A percentile compares a stretch with the other conserved stretches of the same genome.
Evolutionary conservation across 805 yeast genomes (phyloP).

Genomic region (Ogataea degrootiae): DNA sequence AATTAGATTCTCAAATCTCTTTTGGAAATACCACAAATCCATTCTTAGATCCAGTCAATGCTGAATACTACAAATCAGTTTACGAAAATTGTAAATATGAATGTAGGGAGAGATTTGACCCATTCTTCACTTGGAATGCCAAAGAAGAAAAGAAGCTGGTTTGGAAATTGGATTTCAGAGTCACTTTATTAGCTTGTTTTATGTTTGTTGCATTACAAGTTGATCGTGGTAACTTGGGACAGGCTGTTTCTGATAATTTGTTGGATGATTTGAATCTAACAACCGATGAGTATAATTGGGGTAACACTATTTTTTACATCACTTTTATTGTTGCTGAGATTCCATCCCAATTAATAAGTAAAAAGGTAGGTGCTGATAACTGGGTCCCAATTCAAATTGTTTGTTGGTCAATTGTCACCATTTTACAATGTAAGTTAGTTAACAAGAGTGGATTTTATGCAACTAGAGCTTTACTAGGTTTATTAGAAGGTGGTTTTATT

Average conservation of each 20-base stretch:
- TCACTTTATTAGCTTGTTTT: conserved; percentile 53
- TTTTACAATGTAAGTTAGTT: conserved; percentile 43
- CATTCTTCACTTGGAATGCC: conserved; percentile 48
- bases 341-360: conserved; percentile 64
- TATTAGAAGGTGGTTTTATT: conserved; percentile 66
- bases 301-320: conserved; percentile 49
- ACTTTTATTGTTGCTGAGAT: conserved; percentile 54
- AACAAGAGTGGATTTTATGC: conserved; percentile 39
- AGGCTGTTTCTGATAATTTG: conserved; percentile 52
- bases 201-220: conserved; percentile 56
- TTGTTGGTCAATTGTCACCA: conserved; percentile 53
- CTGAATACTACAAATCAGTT: conserved; percentile 38
- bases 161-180: conserved; percentile 52
- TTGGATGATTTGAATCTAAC: conserved; percentile 46
- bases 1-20: too few relatives aligned
- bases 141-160: conserved; percentile 46
- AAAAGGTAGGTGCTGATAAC: conserved; percentile 55
- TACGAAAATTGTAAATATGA: conserved; percentile 51
- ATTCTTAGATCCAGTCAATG: conserved; percentile 43
- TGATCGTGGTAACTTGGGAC: conserved; percentile 53
- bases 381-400: conserved; percentile 58
- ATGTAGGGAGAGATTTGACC: conserved; percentile 52
- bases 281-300: conserved; percentile 57
- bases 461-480: conserved; percentile 49
- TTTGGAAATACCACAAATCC: conserved; percentile 18